These are phyloP conservation scores for Cercospora zeae-maydis DNA, from an alignment of 2,329 filamentous ascomycete species.

Conservation along the genomic window DNA sequence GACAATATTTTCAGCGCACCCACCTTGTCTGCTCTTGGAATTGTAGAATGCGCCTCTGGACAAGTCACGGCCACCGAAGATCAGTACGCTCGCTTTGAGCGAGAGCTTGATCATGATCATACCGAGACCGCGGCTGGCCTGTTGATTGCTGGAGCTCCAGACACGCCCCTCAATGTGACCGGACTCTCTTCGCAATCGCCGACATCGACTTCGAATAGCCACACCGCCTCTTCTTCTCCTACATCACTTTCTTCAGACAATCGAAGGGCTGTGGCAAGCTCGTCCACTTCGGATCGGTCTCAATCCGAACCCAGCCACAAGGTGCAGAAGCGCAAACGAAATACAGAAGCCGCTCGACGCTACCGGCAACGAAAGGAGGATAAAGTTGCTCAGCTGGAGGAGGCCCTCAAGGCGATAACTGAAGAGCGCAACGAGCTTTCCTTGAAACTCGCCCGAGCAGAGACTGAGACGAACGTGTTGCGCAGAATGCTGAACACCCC, in stretches of 20 bases:
- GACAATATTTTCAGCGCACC: neutral
- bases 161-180: neutral
- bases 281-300: slow-evolving; percentile 10
- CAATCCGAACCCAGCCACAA: slow-evolving; percentile 13
- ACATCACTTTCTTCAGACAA: neutral
- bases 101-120: neutral
- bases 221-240: neutral
- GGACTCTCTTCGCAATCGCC: neutral
- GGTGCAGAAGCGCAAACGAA: slow-evolving; percentile 58
- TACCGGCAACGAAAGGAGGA: slow-evolving; percentile 69
- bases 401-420: slow-evolving; percentile 56
- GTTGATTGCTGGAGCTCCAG: neutral
- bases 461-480: slow-evolving; percentile 62
- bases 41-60: neutral
- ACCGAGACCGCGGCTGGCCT: neutral
- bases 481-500: slow-evolving; percentile 23
- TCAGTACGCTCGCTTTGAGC: neutral
- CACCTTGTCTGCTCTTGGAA: neutral
- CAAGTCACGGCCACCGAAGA: neutral
- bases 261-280: neutral
- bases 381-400: slow-evolving; percentile 60
- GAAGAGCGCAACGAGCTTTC: slow-evolving; percentile 62
- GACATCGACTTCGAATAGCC: neutral
- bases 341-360: slow-evolving; percentile 67
- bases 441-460: slow-evolving; percentile 59